Conservation (phyloP, 1,139 yeast species). For the Candida pseudoviswanathii region DNA sequence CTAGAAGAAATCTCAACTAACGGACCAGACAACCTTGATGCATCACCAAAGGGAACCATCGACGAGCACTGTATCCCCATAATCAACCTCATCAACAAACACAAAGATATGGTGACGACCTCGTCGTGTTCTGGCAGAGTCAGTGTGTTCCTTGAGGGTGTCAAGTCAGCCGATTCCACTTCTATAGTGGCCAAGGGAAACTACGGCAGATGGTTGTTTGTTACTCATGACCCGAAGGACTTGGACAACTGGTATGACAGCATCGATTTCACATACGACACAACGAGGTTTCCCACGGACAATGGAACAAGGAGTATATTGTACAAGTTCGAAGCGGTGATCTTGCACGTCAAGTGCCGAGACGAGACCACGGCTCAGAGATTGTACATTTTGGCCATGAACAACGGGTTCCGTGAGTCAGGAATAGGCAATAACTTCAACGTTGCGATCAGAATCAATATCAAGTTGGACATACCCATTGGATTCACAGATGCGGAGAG, state of each 20-base stretch:
- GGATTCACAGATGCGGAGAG: constrained; percentile 47
- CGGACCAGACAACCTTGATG: constrained; percentile 53
- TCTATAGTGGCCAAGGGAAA: constrained; percentile 84
- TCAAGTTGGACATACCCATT: constrained; percentile 72
- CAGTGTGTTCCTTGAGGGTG: constrained; percentile 77
- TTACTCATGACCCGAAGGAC: constrained; percentile 62
- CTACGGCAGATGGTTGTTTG: constrained; percentile 84
- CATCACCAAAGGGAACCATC: constrained; percentile 83
- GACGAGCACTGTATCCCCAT: constrained; percentile 74
- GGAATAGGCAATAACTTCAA: constrained; percentile 80
- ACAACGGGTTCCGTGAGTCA: constrained; percentile 82
- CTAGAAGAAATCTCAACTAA: constrained; percentile 54
- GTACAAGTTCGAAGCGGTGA: constrained; percentile 82
- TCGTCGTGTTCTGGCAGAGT: constrained; percentile 89
- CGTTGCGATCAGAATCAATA: constrained; percentile 77
- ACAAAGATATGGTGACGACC: constrained; percentile 75
- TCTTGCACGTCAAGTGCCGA: constrained; percentile 80
- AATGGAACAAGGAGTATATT: constrained; percentile 54
- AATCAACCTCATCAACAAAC: constrained; percentile 63
- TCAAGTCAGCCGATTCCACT: constrained; percentile 23
- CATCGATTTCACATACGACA: constrained; percentile 27
- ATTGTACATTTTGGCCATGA: constrained; percentile 72
- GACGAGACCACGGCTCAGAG: constrained; percentile 57
- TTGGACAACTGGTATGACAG: constrained; percentile 55
- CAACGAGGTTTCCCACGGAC: constrained; percentile 12